Base-by-base conservation (phyloP, 2,329 filamentous ascomycete genomes). In the Nannizziopsis barbatae region DNA sequence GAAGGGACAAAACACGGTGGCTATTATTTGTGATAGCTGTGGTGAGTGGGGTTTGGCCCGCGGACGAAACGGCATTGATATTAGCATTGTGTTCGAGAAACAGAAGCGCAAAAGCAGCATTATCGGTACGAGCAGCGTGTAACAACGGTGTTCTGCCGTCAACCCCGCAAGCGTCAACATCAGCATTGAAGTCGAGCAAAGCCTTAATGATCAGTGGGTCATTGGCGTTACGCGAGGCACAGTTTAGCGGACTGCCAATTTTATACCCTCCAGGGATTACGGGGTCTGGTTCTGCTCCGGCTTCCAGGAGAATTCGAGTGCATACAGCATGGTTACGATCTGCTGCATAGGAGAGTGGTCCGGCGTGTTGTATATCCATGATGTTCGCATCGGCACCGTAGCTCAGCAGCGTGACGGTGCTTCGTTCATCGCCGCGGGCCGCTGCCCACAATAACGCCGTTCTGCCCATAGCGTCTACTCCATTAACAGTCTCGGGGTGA, bases 1-100 rank as follows among this genome's bases (percentile, higher is more conserved):
- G 52, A 5, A 66, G 56, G 2, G 55, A 47, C 10, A 66, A 54
- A 18, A 63, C 58, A 20, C 58, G 52, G 43, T 66, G 62, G 41
- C 57, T 65, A 43, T 65, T 65, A 51, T 61, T 55, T 5, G 50
- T 59, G 47, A 65, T 63, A 6, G 63, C 56, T 6, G 59, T 63
- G 0, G 62, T 65, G 17, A 65, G 49, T 0, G 63, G 62, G n/a
- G 62, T 64, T 22, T 55, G 50, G 2, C 59, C 60, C 22, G 51
- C 57, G 11, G 36, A 48, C 3, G 62, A 56, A 6, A 55, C 51
- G 17, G 55, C 56, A 49, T 65, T 65, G 47, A 64, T 61, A 32
- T 62, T 52, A 17, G 62, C 62, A 5, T 60, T 60, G 47, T 62
- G 58, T 33, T 65, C 62, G 1, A 65, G 53, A 7, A 65, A 53